Conservation (phyloP, 177 flowering plant species). For the Telopea speciosissima region DNA sequence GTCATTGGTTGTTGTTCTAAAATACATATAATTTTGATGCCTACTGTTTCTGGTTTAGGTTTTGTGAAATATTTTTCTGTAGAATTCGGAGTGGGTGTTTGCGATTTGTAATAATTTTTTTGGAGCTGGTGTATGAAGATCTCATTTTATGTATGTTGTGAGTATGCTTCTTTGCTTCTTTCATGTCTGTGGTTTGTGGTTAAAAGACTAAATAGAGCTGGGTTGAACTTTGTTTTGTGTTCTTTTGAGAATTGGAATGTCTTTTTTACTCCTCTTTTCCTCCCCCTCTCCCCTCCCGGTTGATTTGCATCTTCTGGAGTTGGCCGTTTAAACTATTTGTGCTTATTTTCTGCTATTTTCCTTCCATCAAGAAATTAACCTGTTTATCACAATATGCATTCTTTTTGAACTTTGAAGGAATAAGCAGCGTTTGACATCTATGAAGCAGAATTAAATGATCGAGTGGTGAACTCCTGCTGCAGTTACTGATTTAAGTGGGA, state of each 20-base stretch:
- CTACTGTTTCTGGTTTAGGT: not conserved
- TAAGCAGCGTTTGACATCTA: not conserved
- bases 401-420: not conserved
- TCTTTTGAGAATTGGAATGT: no score
- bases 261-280: no score
- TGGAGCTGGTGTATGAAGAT: not conserved
- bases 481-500: conserved; percentile 2
- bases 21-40: no score
- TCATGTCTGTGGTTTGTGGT: not conserved
- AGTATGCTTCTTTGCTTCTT: no score
- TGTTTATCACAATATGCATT: not conserved
- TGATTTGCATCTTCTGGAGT: not conserved
- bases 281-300: not conserved
- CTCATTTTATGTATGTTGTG: not conserved
- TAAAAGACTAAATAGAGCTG: no score
- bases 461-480: not conserved
- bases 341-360: no score
- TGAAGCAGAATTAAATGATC: not conserved
- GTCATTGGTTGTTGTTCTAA: no score
- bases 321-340: not conserved
- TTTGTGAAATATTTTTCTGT: not conserved
- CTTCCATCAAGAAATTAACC: not conserved
- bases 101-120: not conserved
- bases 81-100: not conserved
- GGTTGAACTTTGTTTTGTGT: no score